Evolutionary conservation across 2,329 filamentous ascomycete species (phyloP).

Genomic region (Penicillium digitatum): DNA sequence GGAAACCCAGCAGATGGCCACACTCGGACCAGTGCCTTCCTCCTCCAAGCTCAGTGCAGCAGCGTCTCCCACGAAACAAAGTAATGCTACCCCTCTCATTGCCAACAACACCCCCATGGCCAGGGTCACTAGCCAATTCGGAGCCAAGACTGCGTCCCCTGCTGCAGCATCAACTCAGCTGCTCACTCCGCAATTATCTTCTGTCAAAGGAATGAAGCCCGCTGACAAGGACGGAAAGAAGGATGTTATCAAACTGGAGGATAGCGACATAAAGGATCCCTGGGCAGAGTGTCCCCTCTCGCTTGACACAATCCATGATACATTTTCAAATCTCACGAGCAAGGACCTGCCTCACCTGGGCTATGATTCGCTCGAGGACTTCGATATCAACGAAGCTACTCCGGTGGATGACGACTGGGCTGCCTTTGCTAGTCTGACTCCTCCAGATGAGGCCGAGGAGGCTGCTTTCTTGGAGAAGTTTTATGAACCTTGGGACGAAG

Average conservation of each 20-base stretch:
- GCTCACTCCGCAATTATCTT: constrained; percentile 27
- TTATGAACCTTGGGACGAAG: constrained; percentile 16
- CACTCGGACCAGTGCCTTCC: constrained; percentile 11
- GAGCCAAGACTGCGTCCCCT: constrained; percentile 34
- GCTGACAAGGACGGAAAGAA: constrained; percentile 18
- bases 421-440: constrained; percentile 35
- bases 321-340: constrained; percentile 34
- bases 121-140: constrained; percentile 33
- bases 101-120: constrained; percentile 32
- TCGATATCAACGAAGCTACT: constrained; percentile 31
- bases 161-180: constrained; percentile 30
- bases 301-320: constrained; percentile 36
- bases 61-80: constrained; percentile 28
- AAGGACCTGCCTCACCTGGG: constrained; percentile 29
- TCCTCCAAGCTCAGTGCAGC: constrained; percentile 18
- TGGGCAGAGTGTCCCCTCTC: constrained; percentile 40
- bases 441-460: constrained; percentile 25
- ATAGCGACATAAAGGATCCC: constrained; percentile 25
- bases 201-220: constrained; percentile 27
- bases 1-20: constrained; percentile 16
- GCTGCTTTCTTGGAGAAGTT: constrained; percentile 8
- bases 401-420: constrained; percentile 13
- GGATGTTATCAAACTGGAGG: constrained; percentile 6
- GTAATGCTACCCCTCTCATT: constrained; percentile 29
- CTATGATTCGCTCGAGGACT: constrained; percentile 37